Conservation (phyloP, 148 eudicot species). For the Nyssa sinensis region DNA sequence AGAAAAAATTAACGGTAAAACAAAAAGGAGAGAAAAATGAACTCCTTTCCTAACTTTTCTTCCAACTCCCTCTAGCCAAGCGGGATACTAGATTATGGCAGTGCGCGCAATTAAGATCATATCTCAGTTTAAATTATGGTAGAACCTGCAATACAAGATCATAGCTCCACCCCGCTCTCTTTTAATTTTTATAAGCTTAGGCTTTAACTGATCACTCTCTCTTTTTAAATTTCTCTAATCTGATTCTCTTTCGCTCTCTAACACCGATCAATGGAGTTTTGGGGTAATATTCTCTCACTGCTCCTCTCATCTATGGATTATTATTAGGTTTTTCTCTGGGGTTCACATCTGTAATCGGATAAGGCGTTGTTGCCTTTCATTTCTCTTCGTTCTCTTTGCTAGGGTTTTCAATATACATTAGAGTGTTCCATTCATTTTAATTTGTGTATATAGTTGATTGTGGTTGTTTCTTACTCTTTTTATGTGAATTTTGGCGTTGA, state of each 20-base stretch:
- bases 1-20: too few species aligned
- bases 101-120: too few species aligned
- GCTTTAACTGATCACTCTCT: not conserved
- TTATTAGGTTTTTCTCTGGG: not conserved
- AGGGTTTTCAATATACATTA: too few species aligned
- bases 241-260: not conserved
- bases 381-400: not conserved
- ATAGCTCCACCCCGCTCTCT: not conserved
- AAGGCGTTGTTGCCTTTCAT: not conserved
- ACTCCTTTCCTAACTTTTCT: too few species aligned
- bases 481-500: too few species aligned
- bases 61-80: too few species aligned
- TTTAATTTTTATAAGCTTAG: too few species aligned
- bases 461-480: too few species aligned
- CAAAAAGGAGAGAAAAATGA: too few species aligned
- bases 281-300: slow-evolving; percentile 14
- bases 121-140: not conserved
- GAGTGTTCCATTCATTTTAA: too few species aligned
- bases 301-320: not conserved
- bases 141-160: not conserved
- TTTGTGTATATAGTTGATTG: not conserved
- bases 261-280: slow-evolving; percentile 22
- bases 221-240: not conserved
- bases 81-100: too few species aligned
- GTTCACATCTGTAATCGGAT: not conserved